Conservation (phyloP, 164 flowering plant species). For the Macadamia tetraphylla region DNA sequence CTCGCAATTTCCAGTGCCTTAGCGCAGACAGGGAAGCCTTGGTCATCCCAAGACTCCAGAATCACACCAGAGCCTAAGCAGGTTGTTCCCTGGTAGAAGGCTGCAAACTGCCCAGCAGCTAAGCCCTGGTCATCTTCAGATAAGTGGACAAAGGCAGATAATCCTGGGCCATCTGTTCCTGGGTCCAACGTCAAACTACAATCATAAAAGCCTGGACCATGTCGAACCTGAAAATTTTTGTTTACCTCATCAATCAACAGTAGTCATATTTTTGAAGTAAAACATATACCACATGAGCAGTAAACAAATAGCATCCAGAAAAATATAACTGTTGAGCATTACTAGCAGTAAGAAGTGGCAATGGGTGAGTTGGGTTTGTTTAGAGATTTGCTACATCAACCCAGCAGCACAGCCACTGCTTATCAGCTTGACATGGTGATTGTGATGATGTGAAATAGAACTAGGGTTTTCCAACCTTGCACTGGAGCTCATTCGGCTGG, state of each 20-base stretch:
- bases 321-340: background rate
- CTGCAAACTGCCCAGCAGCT: constrained; percentile 95
- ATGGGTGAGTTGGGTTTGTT: background rate
- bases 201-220: constrained; percentile 75
- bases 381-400: too few species aligned
- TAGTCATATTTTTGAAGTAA: background rate
- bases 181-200: constrained; percentile 54
- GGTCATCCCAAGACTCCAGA: constrained; percentile 85
- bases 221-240: constrained; percentile 63
- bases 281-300: background rate
- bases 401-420: too few species aligned
- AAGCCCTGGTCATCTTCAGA: constrained; percentile 89
- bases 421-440: background rate
- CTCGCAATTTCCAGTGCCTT: constrained; percentile 74
- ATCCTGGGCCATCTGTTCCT: constrained; percentile 28
- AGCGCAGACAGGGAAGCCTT: constrained; percentile 72
- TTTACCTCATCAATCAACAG: constrained; percentile 5
- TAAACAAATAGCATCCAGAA: too few species aligned
- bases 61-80: constrained; percentile 94
- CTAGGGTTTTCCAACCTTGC: constrained; percentile 59
- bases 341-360: background rate
- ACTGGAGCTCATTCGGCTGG: constrained; percentile 44
- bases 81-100: constrained; percentile 55
- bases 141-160: constrained; percentile 57
- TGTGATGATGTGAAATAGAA: background rate